Conservation (phyloP, 257 asterid genomes). For the Capsicum baccatum region DNA sequence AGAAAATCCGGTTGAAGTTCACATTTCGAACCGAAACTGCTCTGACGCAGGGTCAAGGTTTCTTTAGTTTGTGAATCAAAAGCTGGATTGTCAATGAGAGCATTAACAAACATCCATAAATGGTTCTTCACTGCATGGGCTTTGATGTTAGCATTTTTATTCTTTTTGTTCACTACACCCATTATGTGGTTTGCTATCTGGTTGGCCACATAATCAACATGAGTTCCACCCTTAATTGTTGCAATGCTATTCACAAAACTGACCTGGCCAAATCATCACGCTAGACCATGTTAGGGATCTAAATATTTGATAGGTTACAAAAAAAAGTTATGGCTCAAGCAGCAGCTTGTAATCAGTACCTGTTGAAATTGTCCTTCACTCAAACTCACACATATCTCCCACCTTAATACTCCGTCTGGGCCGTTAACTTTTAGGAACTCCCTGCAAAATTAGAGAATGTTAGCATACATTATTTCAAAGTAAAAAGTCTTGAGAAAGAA, state of each 20-base stretch:
- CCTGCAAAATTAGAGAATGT: slow-evolving; percentile 45
- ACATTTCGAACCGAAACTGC: slow-evolving; percentile 93
- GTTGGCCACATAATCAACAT: slow-evolving; percentile 87
- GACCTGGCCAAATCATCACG: slow-evolving; percentile 55
- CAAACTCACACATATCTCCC: slow-evolving; percentile 89
- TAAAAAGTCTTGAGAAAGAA: neutral
- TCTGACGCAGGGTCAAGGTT: slow-evolving; percentile 83
- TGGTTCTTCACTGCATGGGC: slow-evolving; percentile 85
- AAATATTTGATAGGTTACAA: neutral
- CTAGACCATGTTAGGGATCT: slow-evolving; percentile 14
- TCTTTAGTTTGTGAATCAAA: slow-evolving; percentile 99
- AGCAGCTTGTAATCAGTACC: slow-evolving; percentile 46
- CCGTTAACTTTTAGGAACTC: slow-evolving; percentile 74
- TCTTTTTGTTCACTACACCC: slow-evolving; percentile 74
- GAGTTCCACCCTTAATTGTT: slow-evolving; percentile 99
- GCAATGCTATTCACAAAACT: slow-evolving; percentile 94
- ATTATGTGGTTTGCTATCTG: slow-evolving; percentile 82
- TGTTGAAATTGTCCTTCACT: slow-evolving; percentile 99
- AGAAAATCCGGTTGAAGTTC: slow-evolving; percentile 78
- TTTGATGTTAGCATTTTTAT: slow-evolving; percentile 69
- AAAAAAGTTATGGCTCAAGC: neutral
- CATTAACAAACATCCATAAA: slow-evolving; percentile 97
- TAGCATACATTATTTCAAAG: slow-evolving; percentile 5
- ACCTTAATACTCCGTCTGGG: slow-evolving; percentile 43
- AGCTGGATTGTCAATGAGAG: slow-evolving; percentile 98